Percentiles rank a stretch among this genome's conserved stretches.
Conservation (phyloP, 306 rosid genomes). For the Begonia fuchsioides region DNA sequence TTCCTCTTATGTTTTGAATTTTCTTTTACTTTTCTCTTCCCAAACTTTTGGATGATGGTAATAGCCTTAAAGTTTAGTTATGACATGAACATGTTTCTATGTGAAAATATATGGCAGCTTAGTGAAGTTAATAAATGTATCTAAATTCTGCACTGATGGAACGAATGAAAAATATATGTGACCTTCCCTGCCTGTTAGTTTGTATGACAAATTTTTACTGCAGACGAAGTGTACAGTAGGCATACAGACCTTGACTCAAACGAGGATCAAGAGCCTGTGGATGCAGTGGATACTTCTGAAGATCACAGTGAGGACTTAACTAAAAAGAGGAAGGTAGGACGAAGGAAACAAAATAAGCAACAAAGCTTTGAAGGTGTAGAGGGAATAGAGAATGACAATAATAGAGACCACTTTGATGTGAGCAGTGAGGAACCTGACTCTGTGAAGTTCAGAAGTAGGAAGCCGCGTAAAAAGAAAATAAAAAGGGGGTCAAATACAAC, state of each 20-base stretch:
- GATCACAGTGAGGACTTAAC: neutral
- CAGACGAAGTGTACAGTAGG: neutral
- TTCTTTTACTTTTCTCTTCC: no score
- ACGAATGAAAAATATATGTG: neutral
- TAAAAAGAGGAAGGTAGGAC: neutral
- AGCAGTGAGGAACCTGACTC: neutral
- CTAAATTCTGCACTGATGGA: neutral
- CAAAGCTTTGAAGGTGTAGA: neutral
- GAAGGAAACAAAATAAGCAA: neutral
- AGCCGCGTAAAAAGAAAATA: slow-evolving; percentile 12
- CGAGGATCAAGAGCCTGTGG: neutral
- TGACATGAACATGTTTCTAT: neutral
- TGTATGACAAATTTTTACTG: neutral
- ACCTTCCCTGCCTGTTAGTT: neutral
- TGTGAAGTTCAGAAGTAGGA: neutral
- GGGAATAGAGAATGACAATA: neutral
- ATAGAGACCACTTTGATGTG: neutral
- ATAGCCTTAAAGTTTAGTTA: no score
- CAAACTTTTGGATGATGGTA: no score
- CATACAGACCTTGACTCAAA: neutral
- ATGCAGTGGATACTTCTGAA: neutral
- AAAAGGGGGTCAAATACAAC: slow-evolving; percentile 11
- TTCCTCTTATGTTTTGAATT: no score
- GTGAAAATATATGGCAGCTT: neutral
- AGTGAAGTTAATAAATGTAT: neutral